A percentile compares a stretch with the other conserved stretches of the same genome.
Conservation (phyloP, 2,329 filamentous ascomycete genomes). For the Alternaria brassicae region DNA sequence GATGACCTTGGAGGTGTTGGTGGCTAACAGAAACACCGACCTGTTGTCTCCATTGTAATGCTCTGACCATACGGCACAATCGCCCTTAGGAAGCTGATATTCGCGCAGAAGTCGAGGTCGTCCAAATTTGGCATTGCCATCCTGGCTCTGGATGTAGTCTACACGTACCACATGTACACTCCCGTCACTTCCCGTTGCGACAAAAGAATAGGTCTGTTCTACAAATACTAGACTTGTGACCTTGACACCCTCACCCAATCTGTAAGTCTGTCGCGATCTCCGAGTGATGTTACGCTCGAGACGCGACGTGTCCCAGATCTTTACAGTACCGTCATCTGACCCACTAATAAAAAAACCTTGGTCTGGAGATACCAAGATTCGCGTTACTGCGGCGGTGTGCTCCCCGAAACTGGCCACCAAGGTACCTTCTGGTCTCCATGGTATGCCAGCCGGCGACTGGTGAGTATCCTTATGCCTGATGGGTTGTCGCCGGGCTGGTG, state of each 20-base stretch:
- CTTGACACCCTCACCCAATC: constrained; percentile 72
- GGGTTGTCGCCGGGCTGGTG: constrained; percentile 63
- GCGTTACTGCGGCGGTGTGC: constrained; percentile 81
- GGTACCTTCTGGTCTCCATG: constrained; percentile 84
- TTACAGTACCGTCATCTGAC: constrained; percentile 88
- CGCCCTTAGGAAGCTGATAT: constrained; percentile 75
- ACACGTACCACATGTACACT: constrained; percentile 83
- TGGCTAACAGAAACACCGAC: constrained; percentile 86
- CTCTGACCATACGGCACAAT: constrained; percentile 88
- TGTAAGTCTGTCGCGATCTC: constrained; percentile 84
- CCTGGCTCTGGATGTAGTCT: constrained; percentile 65
- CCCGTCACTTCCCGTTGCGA: constrained; percentile 89
- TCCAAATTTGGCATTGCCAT: constrained; percentile 71
- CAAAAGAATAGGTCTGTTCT: constrained; percentile 91
- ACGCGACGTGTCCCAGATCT: constrained; percentile 89
- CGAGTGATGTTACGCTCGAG: constrained; percentile 91
- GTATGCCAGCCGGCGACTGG: constrained; percentile 58
- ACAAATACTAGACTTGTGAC: constrained; percentile 89
- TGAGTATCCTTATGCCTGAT: constrained; percentile 64
- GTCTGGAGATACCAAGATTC: constrained; percentile 83
- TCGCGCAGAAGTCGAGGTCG: constrained; percentile 75
- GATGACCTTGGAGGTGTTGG: constrained; percentile 81
- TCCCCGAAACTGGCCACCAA: constrained; percentile 90
- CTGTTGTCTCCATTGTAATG: constrained; percentile 84
- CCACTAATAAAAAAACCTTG: constrained; percentile 94